Evolutionary conservation across 305 asterid genomes (phyloP), one percentile per base, ranked within the genome.

Genomic region (Solanum hybrid): DNA sequence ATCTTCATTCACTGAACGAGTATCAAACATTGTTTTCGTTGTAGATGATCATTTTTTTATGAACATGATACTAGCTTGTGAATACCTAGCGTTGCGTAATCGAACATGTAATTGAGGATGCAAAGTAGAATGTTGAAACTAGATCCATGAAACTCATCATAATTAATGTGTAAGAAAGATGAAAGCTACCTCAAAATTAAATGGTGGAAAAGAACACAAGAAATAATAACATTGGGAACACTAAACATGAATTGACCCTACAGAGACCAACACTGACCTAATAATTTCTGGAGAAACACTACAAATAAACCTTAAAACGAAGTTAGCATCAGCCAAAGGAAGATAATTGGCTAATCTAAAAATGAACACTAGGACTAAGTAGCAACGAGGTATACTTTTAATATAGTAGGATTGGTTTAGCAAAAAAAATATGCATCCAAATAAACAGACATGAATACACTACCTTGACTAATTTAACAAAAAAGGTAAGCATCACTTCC

Each of bases 1-100:
- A 57, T 85, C 88, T 85, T 57, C 88, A 85, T 57, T 85, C 46
- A 57, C 88, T 57, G 46, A 31, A 85, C 74, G 6, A 85, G 88
- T 31, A 85, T 22, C 88, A 85, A 67, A 46, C 39, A 20, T 18
- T 83, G 87, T 11, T 85, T 83, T 85, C 24, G 33, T 20, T 33
- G 31, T 61, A 51, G 40, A 85, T 31, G 40, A 51, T 85, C 76
- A 85, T 6, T 57, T 71, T 8, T 8, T 31, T 20, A 84, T 14
- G 18, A 18, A 31, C 29, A 51, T 84, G 74, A 57, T 51, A 51
- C 42, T 84, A 84, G 31, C 40, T 51, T 84, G 42, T 51, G 87
- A 83, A 51, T 57, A 84, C 87, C 74, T 84, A 29, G 87, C 3
- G 57, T 78, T 34, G 46, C 76, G n/a, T 57, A 29, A 51, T 85